Base-by-base conservation (phyloP, 148 eudicot species). In the Chenopodium formosanum region DNA sequence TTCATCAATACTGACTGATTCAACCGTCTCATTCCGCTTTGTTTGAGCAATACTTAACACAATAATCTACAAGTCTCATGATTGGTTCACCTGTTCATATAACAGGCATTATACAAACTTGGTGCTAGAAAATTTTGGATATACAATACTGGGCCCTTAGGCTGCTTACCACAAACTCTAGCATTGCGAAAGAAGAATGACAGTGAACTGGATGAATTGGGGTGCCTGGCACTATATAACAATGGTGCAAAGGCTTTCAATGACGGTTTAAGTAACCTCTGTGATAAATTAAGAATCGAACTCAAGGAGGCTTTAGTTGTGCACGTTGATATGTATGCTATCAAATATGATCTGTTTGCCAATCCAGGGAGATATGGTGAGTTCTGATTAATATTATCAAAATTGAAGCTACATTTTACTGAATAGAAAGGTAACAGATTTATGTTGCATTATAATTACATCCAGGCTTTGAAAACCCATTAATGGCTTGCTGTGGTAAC, bases 401-500 rank as follows among this genome's bases (percentile, higher is more conserved):
- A 29, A 16, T 73, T 14, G 2, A 75, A 19, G 29, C 23, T 17
- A 27, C 8, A 53, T 25, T 52, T 53, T 4, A 32, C 37, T 40
- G 27, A n/a, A 8, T 5, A 12, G 40, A 11, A 44, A 44, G 1
- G 12, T 44, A 8, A 16, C 56, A 1, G n/a, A 56, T 40, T 53
- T 12, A 12, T 44, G 31, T 9, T 50, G 29, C 19, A 37, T 32
- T 80, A 81, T 34, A 82, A 86, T 85, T 53, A 34, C 46, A 48
- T 40, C 52, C 63, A 88, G 90, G 90, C 10, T 86, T 88, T 78
- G 77, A 84, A 73, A 84, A 84, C 60, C 90, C 90, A 22, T 77
- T 86, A 12, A 86, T 88, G 87, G 85, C 88, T 37, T 88, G 90
- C 62, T 88, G 88, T 58, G 90, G 90, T 10, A 60, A 52, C n/a